These are phyloP conservation scores for Blastomyces silverae DNA, from an alignment of 2,329 filamentous ascomycete genomes.

Conservation along the genomic window DNA sequence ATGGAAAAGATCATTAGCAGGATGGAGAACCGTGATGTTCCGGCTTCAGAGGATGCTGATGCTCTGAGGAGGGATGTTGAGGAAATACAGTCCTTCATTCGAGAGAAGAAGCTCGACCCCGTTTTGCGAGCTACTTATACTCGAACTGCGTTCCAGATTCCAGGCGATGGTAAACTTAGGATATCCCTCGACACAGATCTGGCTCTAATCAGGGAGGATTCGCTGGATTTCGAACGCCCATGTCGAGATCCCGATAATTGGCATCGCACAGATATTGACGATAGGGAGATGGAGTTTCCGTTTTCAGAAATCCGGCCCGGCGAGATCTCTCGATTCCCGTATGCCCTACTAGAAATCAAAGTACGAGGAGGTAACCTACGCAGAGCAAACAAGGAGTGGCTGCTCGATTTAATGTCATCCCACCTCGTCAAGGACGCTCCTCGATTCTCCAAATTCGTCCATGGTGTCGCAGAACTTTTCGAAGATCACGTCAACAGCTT, in stretches of 20 bases:
- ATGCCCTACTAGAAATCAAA: slow-evolving; percentile 88
- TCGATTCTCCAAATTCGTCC: slow-evolving; percentile 93
- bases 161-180: slow-evolving; percentile 79
- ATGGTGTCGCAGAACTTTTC: slow-evolving; percentile 84
- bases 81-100: slow-evolving; percentile 73
- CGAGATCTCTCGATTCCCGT: slow-evolving; percentile 85
- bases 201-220: slow-evolving; percentile 70
- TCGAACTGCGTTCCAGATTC: slow-evolving; percentile 93
- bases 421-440: slow-evolving; percentile 86
- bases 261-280: slow-evolving; percentile 88
- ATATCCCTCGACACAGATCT: slow-evolving; percentile 91
- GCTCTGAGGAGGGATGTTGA: slow-evolving; percentile 64
- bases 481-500: slow-evolving; percentile 94
- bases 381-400: slow-evolving; percentile 71
- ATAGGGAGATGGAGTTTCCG: slow-evolving; percentile 72
- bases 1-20: slow-evolving; percentile 88
- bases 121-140: slow-evolving; percentile 87
- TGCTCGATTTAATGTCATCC: slow-evolving; percentile 84
- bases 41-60: slow-evolving; percentile 59
- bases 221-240: slow-evolving; percentile 73
- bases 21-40: slow-evolving; percentile 65
- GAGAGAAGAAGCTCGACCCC: slow-evolving; percentile 69
- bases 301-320: slow-evolving; percentile 83
- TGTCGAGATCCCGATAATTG: slow-evolving; percentile 83
- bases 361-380: slow-evolving; percentile 49